These are phyloP conservation scores for Apiosordaria backusii DNA, from an alignment of 495 filamentous ascomycete species.

Conservation along the genomic window DNA sequence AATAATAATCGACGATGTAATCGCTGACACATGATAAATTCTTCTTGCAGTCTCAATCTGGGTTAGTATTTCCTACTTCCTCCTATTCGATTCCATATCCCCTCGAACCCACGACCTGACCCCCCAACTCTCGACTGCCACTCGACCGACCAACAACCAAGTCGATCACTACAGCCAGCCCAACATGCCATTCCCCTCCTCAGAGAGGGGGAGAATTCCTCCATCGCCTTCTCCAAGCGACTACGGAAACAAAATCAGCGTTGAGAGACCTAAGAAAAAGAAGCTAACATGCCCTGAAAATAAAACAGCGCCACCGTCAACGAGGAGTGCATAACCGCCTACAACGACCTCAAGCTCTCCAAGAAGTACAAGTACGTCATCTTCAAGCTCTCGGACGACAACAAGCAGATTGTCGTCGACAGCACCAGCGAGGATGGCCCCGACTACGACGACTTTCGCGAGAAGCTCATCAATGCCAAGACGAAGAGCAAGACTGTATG, in stretches of 20 bases:
- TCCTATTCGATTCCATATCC: slow-evolving; percentile 13
- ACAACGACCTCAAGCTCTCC: slow-evolving; percentile 88
- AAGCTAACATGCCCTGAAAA: slow-evolving; percentile 25
- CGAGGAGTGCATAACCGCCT: slow-evolving; percentile 74
- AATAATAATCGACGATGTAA: background rate
- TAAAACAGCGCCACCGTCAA: slow-evolving; percentile 66
- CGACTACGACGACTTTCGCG: slow-evolving; percentile 74
- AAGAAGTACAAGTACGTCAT: slow-evolving; percentile 92
- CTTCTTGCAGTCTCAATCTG: slow-evolving; percentile 58
- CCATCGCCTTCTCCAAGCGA: background rate
- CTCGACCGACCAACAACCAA: no score
- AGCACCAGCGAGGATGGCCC: slow-evolving; percentile 52
- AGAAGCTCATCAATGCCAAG: slow-evolving; percentile 67
- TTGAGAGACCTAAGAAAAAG: background rate
- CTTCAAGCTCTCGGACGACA: slow-evolving; percentile 93
- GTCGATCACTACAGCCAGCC: no score
- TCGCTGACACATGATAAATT: background rate
- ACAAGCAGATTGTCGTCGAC: slow-evolving; percentile 84
- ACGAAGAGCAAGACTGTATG: slow-evolving; percentile 43
- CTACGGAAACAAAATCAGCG: background rate
- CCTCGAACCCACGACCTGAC: no score
- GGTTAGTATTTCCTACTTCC: slow-evolving; percentile 50
- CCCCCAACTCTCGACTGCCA: no score
- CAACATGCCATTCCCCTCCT: no score
- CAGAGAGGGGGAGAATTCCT: no score